Base-by-base conservation (phyloP, 2,329 filamentous ascomycete genomes). In the Stromatinia cepivora region DNA sequence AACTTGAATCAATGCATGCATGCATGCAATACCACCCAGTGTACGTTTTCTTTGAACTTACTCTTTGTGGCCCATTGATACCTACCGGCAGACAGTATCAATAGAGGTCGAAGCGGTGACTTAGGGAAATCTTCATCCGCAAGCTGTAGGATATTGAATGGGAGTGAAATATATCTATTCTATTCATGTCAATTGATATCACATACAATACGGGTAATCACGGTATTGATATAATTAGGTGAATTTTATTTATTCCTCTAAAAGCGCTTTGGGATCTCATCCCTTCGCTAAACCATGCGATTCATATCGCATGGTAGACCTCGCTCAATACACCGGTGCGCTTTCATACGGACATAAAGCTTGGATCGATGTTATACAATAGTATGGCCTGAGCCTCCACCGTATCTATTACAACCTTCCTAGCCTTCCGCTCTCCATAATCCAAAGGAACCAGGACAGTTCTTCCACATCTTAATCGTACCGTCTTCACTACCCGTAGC, bases 401-500 rank as follows among this genome's bases (percentile, higher is more conserved):
- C 28, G 13, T 50, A 50, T 63, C 8, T 46, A 63, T 28, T 39
- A 52, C 42, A 61, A 46, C 45, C 0, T 13, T 10, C 7, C 17
- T 67, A 67, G 17, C n/a, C 28, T 52, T 67, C 65, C 10, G 65
- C 54, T 67, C 65, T 67, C 88, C 88, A 90, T 50, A 90, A 82
- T 2, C 88, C 88, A 69, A 89, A 90, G 70, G 84, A 85, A 0
- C 87, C 88, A 8, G 88, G 86, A 70, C 87, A 90, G 73, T 90
- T 90, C 81, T 90, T 90, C 88, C 88, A 90, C 83, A 99, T 84
- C 82, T 99, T 99, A 80, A 99, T 96, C 0, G 95, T 99, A 53
- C 95, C 95, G 77, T 99, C 95, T 79, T 99, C 95, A 62, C 94
- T 97, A 42, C 92, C 95, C 1, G 95, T 99, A 1, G 94, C 95